A percentile compares a stretch with the other conserved stretches of the same genome.
phyloP scores from a whole-genome alignment of 2,329 filamentous ascomycete species.

The Cordyceps fumosorosea region DNA sequence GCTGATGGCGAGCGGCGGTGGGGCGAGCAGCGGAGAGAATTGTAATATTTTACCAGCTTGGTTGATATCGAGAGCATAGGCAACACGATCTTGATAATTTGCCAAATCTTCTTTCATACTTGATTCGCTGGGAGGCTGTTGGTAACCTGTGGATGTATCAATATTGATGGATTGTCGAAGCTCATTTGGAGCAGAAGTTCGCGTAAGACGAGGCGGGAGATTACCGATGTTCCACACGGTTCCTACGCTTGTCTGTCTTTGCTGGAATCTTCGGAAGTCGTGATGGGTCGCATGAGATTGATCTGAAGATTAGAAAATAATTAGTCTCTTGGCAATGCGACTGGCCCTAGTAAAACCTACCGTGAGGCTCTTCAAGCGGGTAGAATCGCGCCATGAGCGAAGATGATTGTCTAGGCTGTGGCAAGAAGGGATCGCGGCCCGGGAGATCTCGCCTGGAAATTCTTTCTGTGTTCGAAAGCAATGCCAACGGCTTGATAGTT shows the following conservation, averaged over 20 bases:
- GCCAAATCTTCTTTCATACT: conserved; percentile 54
- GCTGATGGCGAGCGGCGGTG: background rate
- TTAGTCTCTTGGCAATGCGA: background rate
- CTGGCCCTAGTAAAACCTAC: background rate
- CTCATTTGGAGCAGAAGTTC: conserved; percentile 28
- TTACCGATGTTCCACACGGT: conserved; percentile 74
- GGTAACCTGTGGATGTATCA: conserved; percentile 30
- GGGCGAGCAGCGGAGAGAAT: conserved; percentile 27
- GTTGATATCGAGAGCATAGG: conserved; percentile 75
- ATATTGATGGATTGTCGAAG: background rate
- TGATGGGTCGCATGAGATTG: background rate
- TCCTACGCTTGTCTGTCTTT: conserved; percentile 55
- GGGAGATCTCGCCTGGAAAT: conserved; percentile 36
- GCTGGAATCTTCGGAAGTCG: conserved; percentile 3
- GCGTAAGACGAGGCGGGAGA: conserved; percentile 47
- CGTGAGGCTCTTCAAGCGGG: background rate
- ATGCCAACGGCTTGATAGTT: conserved; percentile 35
- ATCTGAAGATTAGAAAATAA: background rate
- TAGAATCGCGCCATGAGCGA: background rate
- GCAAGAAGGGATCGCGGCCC: conserved; percentile 36
- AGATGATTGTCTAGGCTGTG: conserved; percentile 13
- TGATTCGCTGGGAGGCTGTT: conserved; percentile 49
- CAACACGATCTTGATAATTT: conserved; percentile 67
- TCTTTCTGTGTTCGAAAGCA: conserved; percentile 38
- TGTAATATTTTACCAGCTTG: conserved; percentile 59